These are phyloP conservation scores for Solanum ahanhuiri DNA, from an alignment of 257 asterid species.

Conservation along the genomic window DNA sequence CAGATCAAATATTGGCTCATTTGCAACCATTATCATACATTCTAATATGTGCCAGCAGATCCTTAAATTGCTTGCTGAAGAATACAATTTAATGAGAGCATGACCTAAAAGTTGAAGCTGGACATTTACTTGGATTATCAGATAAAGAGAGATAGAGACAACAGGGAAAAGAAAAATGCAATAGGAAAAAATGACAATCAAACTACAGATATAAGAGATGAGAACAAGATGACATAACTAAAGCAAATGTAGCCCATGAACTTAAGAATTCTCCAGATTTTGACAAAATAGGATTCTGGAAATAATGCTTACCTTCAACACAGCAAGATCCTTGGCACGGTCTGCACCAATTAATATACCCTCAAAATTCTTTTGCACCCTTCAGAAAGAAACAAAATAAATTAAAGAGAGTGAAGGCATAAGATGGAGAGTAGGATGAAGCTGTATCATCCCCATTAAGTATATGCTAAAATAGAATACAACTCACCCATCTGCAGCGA, in stretches of 20 bases:
- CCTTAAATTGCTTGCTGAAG: neutral
- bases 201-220: neutral
- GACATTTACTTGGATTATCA: neutral
- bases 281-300: neutral
- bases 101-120: neutral
- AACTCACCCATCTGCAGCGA: constrained; percentile 87
- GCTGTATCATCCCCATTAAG: neutral
- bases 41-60: neutral
- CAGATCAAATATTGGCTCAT: neutral
- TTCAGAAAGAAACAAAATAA: constrained; percentile 14
- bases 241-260: neutral
- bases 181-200: neutral
- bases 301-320: constrained; percentile 53
- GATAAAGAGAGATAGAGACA: neutral
- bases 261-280: neutral
- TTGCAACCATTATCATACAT: neutral
- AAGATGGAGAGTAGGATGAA: neutral
- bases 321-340: constrained; percentile 98
- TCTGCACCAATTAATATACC: constrained; percentile 88
- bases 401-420: neutral
- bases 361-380: constrained; percentile 91
- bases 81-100: neutral
- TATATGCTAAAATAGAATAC: neutral
- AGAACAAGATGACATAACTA: neutral
- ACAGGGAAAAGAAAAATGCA: neutral